These are phyloP conservation scores for Osmozyma mogii DNA, from an alignment of 805 yeast genomes.

Conservation along the genomic window DNA sequence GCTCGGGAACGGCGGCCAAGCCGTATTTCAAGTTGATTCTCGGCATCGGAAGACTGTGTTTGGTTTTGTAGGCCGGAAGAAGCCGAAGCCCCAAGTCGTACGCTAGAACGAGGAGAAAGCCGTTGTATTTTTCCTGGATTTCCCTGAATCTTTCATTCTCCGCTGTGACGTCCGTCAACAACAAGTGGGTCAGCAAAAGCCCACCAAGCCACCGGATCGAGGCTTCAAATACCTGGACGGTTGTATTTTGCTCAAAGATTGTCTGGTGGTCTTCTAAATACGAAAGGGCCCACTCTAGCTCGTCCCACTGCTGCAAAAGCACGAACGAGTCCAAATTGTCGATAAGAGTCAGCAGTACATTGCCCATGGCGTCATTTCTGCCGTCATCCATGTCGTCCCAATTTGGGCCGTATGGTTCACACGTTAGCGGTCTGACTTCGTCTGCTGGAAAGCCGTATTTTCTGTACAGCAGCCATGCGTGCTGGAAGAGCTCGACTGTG, in stretches of 20 bases:
- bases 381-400: conserved; percentile 43
- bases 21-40: conserved; percentile 63
- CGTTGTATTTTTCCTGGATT: conserved; percentile 46
- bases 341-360: conserved; percentile 66
- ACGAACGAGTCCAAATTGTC: conserved; percentile 78
- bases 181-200: conserved; percentile 64
- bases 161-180: conserved; percentile 21
- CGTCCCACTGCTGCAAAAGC: conserved; percentile 55
- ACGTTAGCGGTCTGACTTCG: conserved; percentile 68
- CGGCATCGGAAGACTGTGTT: conserved; percentile 67
- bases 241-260: conserved; percentile 54
- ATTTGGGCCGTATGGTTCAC: conserved; percentile 64
- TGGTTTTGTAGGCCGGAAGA: conserved; percentile 60
- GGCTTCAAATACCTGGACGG: conserved; percentile 83
- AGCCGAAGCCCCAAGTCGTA: conserved; percentile 67
- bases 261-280: conserved; percentile 28
- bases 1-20: conserved; percentile 33
- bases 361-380: conserved; percentile 80
- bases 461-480: conserved; percentile 69
- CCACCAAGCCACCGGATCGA: conserved; percentile 82
- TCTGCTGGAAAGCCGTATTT: conserved; percentile 71
- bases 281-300: conserved; percentile 32
- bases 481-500: conserved; percentile 54
- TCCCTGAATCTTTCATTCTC: conserved; percentile 17
- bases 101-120: conserved; percentile 65